phyloP scores from a whole-genome alignment of 805 yeast species.

The Jamesozyma lodderae region DNA sequence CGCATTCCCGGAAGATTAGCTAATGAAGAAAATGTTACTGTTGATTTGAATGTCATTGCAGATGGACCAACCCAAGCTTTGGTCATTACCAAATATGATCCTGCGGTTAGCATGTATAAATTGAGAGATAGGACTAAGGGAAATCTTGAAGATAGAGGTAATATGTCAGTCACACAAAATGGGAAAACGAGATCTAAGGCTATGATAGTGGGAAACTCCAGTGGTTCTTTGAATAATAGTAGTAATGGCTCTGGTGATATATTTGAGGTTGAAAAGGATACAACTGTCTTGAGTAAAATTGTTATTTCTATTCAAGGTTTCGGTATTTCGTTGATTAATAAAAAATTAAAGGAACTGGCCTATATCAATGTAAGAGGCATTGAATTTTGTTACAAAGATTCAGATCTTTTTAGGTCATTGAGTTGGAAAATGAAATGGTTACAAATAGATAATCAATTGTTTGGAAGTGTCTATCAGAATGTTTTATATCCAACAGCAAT shows the following conservation, averaged over 20 bases:
- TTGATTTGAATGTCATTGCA: slow-evolving; percentile 86
- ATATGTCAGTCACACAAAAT: slow-evolving; percentile 6
- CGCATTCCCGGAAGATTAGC: slow-evolving; percentile 45
- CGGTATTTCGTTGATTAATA: slow-evolving; percentile 76
- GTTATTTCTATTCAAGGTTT: slow-evolving; percentile 69
- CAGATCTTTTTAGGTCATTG: slow-evolving; percentile 73
- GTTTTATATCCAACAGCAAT: slow-evolving; percentile 82
- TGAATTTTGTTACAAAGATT: slow-evolving; percentile 71
- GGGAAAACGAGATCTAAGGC: slow-evolving; percentile 10
- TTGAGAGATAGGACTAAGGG: slow-evolving; percentile 18
- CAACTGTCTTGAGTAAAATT: slow-evolving; percentile 32
- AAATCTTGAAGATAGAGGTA: slow-evolving; percentile 4
- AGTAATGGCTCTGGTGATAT: slow-evolving; percentile 33
- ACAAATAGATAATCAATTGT: slow-evolving; percentile 86
- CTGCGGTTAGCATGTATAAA: slow-evolving; percentile 67
- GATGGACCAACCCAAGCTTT: slow-evolving; percentile 93
- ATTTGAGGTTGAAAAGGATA: slow-evolving; percentile 42
- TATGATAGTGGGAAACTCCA: slow-evolving; percentile 8
- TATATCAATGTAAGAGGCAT: slow-evolving; percentile 77
- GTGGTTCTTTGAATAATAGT: slow-evolving; percentile 17
- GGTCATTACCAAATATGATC: slow-evolving; percentile 74
- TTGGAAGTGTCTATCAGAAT: slow-evolving; percentile 82
- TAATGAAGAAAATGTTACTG: slow-evolving; percentile 40
- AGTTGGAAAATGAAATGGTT: slow-evolving; percentile 86
- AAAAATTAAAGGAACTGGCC: slow-evolving; percentile 64